Percentiles rank a stretch among this genome's conserved stretches.
Conservation (phyloP, 2,329 filamentous ascomycete species). For the Incumbomyces lentus region DNA sequence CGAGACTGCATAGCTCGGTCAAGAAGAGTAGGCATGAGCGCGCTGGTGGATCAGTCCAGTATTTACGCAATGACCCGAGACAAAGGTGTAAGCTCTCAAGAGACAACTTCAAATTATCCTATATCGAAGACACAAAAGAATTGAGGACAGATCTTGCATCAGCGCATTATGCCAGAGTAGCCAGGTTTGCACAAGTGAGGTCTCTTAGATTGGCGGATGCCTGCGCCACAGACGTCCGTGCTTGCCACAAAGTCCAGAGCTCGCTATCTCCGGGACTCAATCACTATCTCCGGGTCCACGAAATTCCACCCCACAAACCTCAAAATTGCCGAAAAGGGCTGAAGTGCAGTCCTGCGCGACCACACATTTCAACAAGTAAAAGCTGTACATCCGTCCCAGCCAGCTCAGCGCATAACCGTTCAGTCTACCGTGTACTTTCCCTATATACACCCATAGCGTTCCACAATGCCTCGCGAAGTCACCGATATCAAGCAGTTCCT, state of each 20-base stretch:
- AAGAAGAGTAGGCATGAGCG: conserved; percentile 55
- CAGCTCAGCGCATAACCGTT: not conserved
- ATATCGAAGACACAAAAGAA: no score
- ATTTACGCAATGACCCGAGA: no score
- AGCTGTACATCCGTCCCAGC: no score
- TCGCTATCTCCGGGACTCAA: not conserved
- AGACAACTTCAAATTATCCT: no score
- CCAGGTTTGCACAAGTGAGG: not conserved
- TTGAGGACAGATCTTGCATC: no score
- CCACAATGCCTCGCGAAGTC: conserved; percentile 89
- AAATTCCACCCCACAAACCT: conserved; percentile 4
- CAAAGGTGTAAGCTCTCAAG: no score
- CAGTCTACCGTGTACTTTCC: not conserved
- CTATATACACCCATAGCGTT: conserved; percentile 11
- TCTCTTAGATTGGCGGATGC: not conserved
- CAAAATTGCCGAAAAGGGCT: not conserved
- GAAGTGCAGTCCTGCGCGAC: not conserved
- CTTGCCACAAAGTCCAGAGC: not conserved
- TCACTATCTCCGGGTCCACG: conserved; percentile 3
- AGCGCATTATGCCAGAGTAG: not conserved
- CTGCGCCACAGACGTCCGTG: not conserved
- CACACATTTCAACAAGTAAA: no score
- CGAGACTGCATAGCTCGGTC: conserved; percentile 61
- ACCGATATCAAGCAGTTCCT: conserved; percentile 99
- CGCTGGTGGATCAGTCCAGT: no score